Evolutionary conservation across 2,329 filamentous ascomycete genomes (phyloP), one percentile per base, ranked within the genome.

Genomic region (Colletotrichum tofieldiae): DNA sequence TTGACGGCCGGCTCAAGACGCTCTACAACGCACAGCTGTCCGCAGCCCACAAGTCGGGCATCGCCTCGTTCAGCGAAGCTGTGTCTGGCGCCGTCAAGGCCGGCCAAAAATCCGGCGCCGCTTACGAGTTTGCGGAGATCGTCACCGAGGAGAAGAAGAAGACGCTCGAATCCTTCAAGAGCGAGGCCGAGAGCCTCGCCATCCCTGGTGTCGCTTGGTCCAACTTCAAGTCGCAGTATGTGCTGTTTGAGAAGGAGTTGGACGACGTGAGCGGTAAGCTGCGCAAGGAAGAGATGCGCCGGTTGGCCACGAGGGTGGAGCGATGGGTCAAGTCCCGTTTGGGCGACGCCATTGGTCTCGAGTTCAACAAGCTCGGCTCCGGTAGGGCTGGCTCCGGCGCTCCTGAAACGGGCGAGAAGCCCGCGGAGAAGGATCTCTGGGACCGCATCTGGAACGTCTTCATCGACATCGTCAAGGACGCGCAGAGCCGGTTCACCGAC

Each of bases 41-140:
- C 26, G 94, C 95, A 3, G 93, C 94, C 9, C 96, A 98, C 85
- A 98, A 98, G 86, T 89, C 91, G 1, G 95, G 96, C 1, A 93
- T 98, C 26, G 84, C 88, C 18, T 89, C 92, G 1, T 99, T 99
- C 81, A 95, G 91, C 78, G 94, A 98, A 43, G 93, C 95, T 2
- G 96, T 99, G 58, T 91, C 91, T n/a, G 84, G 87, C 64, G 93
- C 94, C 60, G 95, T 99, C 75, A 99, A 98, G 83, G 87, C 90
- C 35, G 96, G 96, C 2, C 96, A 98, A 82, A 98, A 97, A 86
- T 94, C 95, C 67, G 95, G 95, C 29, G 93, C 92, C 9, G 89
- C 90, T 64, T 98, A 99, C 79, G 96, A 99, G 79, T 99, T 99
- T 82, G 95, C 95, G 29, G 93, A 97, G 76, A 98, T 98, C 77